phyloP scores from a whole-genome alignment of 805 yeast genomes.

The Blastobotrys peoriensis region DNA sequence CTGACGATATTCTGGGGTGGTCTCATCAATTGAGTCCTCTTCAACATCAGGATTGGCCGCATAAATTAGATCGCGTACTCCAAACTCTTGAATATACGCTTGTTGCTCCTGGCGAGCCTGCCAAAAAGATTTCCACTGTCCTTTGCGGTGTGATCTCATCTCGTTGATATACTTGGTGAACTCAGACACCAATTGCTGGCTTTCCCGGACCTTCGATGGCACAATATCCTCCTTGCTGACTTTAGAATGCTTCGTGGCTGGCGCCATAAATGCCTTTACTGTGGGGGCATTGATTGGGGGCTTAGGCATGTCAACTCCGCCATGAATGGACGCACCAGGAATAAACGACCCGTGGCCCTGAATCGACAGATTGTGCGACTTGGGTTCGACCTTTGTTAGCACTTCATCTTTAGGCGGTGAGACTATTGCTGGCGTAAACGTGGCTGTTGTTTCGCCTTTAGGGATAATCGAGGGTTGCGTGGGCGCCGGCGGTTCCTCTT shows the following conservation, averaged over 20 bases:
- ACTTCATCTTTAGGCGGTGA: not conserved
- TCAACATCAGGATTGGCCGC: not conserved
- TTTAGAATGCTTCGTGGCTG: not conserved
- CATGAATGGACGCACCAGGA: not conserved
- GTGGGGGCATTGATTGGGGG: slow-evolving; percentile 12
- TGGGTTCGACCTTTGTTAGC: not conserved
- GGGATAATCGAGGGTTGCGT: not conserved
- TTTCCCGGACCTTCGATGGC: slow-evolving; percentile 12
- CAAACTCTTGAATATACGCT: slow-evolving; percentile 3
- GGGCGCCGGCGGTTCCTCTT: not conserved
- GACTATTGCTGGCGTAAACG: not conserved
- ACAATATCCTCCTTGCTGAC: not conserved
- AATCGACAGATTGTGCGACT: not conserved
- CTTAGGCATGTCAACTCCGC: not conserved
- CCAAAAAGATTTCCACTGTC: slow-evolving; percentile 33
- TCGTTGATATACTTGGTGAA: slow-evolving; percentile 24
- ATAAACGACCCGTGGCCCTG: not conserved
- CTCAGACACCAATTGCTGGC: slow-evolving; percentile 21
- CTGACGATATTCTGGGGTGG: slow-evolving; percentile 1
- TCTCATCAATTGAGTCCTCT: slow-evolving; percentile 6
- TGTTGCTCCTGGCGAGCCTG: slow-evolving; percentile 14
- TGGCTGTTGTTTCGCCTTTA: not conserved
- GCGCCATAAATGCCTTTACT: not conserved
- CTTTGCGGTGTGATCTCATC: slow-evolving; percentile 26
- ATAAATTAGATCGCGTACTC: slow-evolving; percentile 1